Evolutionary conservation across 352 stramenopile species (phyloP), one percentile per base, ranked within the genome.

Genomic region (Peronospora tabacina): DNA sequence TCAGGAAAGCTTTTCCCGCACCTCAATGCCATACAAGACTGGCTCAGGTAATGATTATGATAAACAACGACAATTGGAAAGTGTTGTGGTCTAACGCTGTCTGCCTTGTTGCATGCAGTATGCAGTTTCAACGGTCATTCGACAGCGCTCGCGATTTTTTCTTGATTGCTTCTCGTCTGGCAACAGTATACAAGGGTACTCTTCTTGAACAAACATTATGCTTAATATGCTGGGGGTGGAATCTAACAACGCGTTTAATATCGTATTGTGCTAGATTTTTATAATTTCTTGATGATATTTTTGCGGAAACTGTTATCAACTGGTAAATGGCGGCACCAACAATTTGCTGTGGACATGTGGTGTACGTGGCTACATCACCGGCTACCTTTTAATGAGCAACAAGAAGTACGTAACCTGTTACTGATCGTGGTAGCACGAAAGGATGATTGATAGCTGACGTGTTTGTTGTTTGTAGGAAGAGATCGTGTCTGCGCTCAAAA

Each of bases 221-320:
- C 33, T 15, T 17, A 16, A n/a, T 44, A 28, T 44, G n/a, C 26
- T 17, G 37, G 7, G 10, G 13, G n/a, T 32, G 15, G 43, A 36
- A 26, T 37, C 28, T 58, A 34, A 50, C 4, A 47, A 15, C 11
- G 22, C 12, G 16, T 24, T 19, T n/a, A 17, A 32, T 38, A 32
- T 47, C 53, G 11, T 32, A 32, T 38, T 53, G 51, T 47, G 6
- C 11, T 44, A 90, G 79, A 85, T 44, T 71, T 90, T 20, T 89
- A 82, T 54, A 78, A 75, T 28, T 89, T 89, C 58, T 24, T 82
- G n/a, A 89, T 92, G 78, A 52, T 92, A 24, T 79, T 90, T 46
- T 52, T 90, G 42, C 66, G 76, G 2, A 92, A 92, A n/a, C 55
- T 87, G 5, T 42, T 92, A 11, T 85, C 76, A 8, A 72, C 70